Evolutionary conservation across 1,284 basidiomycete species (phyloP).

Genomic region (Ganoderma multipileum): DNA sequence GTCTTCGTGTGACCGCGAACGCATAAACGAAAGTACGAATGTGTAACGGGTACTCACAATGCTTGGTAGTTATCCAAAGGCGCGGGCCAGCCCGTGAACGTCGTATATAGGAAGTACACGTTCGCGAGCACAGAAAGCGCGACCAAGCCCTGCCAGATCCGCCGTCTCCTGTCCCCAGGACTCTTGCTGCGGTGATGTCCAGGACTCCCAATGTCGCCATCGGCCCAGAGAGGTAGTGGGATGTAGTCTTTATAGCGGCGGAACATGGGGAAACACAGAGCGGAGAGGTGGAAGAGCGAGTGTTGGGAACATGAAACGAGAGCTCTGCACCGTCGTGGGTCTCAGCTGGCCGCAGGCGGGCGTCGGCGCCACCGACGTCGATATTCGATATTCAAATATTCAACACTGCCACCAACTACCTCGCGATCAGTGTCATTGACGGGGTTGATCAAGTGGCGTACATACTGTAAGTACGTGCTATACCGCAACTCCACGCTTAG

Average conservation of each 20-base stretch:
- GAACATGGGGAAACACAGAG: constrained; percentile 16
- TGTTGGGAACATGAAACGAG: neutral
- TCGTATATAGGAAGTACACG: constrained; percentile 21
- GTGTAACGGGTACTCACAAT: constrained; percentile 25
- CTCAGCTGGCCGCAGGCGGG: neutral
- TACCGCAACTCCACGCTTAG: no score
- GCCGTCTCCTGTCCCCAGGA: constrained; percentile 14
- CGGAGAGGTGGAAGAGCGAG: neutral
- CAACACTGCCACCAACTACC: neutral
- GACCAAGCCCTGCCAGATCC: constrained; percentile 17
- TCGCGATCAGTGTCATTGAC: no score
- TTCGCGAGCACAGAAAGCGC: constrained; percentile 22
- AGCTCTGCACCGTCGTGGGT: neutral
- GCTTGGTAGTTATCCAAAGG: constrained; percentile 34
- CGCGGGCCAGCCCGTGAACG: constrained; percentile 20
- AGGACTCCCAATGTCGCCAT: constrained; percentile 16
- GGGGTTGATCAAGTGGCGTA: no score
- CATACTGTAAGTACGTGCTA: no score
- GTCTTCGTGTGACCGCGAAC: neutral
- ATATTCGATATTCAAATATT: neutral
- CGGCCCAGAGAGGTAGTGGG: constrained; percentile 16
- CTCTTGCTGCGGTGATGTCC: constrained; percentile 15
- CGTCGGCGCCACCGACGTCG: neutral
- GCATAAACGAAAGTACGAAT: neutral
- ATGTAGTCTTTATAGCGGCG: constrained; percentile 30